Evolutionary conservation across 345 rosid genomes (phyloP).

Genomic region (Streptanthus diversifolius): DNA sequence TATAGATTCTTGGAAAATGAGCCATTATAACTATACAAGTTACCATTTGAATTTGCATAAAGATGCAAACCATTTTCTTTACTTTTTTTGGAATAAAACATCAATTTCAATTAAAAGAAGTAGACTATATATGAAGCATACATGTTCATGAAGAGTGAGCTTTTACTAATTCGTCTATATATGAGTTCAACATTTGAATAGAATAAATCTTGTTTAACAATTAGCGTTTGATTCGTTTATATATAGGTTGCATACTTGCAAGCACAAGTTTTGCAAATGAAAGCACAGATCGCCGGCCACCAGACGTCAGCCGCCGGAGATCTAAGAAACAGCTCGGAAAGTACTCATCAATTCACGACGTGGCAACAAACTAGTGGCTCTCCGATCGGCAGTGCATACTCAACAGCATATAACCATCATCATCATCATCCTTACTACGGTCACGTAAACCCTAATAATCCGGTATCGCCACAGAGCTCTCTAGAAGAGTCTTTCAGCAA

Average conservation of each 20-base stretch:
- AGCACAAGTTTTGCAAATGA: slow-evolving; percentile 84
- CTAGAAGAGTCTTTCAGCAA: slow-evolving; percentile 55
- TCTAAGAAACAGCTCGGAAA: slow-evolving; percentile 21
- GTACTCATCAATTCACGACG: slow-evolving; percentile 1
- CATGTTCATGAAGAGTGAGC: not conserved
- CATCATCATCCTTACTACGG: slow-evolving; percentile 19
- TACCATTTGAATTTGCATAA: slow-evolving; percentile 1
- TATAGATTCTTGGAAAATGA: slow-evolving; percentile 1
- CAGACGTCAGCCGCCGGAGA: slow-evolving; percentile 30
- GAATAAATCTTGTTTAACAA: not conserved
- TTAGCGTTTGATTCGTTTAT: slow-evolving; percentile 2
- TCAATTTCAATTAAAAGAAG: not conserved
- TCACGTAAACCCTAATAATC: slow-evolving; percentile 42
- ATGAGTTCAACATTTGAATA: not conserved
- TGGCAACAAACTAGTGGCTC: slow-evolving; percentile 38
- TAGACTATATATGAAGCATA: not conserved
- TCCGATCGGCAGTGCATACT: slow-evolving; percentile 24
- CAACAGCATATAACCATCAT: slow-evolving; percentile 22
- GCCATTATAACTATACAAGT: not conserved
- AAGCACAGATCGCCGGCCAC: slow-evolving; percentile 62
- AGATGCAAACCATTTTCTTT: not conserved
- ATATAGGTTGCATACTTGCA: slow-evolving; percentile 73
- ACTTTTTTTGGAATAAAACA: not conserved
- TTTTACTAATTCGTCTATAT: not conserved
- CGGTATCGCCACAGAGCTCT: slow-evolving; percentile 76